Evolutionary conservation across 2,329 filamentous ascomycete species (phyloP).

Genomic region (Penicillium corylophilum): DNA sequence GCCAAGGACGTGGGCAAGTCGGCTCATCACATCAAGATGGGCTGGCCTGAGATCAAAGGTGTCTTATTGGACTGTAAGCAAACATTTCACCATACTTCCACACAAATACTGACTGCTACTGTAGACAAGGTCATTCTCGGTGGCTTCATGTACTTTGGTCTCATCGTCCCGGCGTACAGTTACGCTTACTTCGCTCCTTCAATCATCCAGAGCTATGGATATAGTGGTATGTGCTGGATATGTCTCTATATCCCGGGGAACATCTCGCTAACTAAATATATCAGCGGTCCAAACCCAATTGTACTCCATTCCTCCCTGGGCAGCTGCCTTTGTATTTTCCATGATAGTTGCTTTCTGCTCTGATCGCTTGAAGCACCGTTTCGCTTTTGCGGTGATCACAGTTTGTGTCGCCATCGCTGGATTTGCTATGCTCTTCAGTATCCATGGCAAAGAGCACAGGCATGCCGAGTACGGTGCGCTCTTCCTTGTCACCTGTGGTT

Average conservation of each 20-base stretch:
- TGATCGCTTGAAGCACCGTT: conserved; percentile 71
- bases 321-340: conserved; percentile 73
- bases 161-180: conserved; percentile 73
- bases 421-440: conserved; percentile 70
- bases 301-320: conserved; percentile 60
- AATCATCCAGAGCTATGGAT: conserved; percentile 68
- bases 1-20: conserved; percentile 67
- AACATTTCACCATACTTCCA: neutral
- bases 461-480: conserved; percentile 73
- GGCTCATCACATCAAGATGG: conserved; percentile 62
- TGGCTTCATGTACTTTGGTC: conserved; percentile 77
- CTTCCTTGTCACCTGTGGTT: conserved; percentile 76
- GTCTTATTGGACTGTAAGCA: conserved; percentile 66
- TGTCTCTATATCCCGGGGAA: neutral
- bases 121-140: conserved; percentile 66
- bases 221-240: conserved; percentile 40
- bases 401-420: conserved; percentile 70
- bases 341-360: conserved; percentile 72
- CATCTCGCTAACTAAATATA: conserved; percentile 3
- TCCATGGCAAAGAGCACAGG: conserved; percentile 61
- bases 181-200: conserved; percentile 76
- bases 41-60: conserved; percentile 56
- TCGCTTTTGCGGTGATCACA: conserved; percentile 67
- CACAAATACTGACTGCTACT: conserved; percentile 13
- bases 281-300: conserved; percentile 52